Conservation (phyloP, 108 stramenopile genomes). For the Nitzschia sp. region DNA sequence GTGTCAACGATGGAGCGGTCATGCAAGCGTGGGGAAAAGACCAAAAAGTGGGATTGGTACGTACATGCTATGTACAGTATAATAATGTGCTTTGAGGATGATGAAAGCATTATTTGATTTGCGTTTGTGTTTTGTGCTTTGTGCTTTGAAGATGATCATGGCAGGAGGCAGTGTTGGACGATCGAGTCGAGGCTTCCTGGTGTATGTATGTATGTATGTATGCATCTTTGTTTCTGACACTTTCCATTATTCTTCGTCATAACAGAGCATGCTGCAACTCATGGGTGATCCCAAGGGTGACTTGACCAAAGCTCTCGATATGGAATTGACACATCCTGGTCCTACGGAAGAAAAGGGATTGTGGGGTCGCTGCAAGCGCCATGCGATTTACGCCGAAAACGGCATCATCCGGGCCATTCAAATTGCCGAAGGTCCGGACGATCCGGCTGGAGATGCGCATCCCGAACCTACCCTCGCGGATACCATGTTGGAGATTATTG, state of each 20-base stretch:
- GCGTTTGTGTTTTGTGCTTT: background rate
- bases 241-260: background rate
- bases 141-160: too few relatives aligned
- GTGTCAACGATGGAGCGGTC: conserved; percentile 76
- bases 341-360: conserved; percentile 48
- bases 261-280: conserved; percentile 53
- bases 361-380: conserved; percentile 73
- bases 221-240: background rate
- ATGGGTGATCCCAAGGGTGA: conserved; percentile 67
- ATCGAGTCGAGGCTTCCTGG: too few relatives aligned
- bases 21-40: conserved; percentile 79
- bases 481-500: conserved; percentile 52
- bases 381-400: conserved; percentile 67
- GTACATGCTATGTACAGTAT: background rate
- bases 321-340: conserved; percentile 75
- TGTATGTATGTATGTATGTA: too few relatives aligned
- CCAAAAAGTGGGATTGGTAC: conserved; percentile 49
- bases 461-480: conserved; percentile 42
- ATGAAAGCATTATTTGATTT: background rate
- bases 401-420: conserved; percentile 64
- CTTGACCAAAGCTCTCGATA: conserved; percentile 72
- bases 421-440: conserved; percentile 55
- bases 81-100: background rate
- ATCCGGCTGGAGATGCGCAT: conserved; percentile 63
- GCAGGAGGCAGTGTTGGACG: too few relatives aligned